phyloP scores from a whole-genome alignment of 208 protist genomes.

The Trypanosoma scelopori region DNA sequence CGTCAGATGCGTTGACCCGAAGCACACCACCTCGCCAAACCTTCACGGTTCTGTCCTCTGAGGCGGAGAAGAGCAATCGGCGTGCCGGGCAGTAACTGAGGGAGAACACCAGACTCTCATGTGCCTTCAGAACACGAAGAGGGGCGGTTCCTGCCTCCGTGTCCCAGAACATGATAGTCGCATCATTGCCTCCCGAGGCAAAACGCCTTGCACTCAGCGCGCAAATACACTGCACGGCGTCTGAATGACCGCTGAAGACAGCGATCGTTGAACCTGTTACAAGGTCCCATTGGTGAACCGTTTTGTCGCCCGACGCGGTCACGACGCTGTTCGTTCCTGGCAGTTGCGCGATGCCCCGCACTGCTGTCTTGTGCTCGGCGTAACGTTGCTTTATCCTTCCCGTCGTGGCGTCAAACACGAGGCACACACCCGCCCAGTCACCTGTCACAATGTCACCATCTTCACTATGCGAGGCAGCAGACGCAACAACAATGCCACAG shows the following conservation, averaged over 20 bases:
- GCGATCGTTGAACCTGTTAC: conserved; percentile 42
- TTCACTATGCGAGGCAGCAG: conserved; percentile 14
- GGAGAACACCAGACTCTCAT: conserved; percentile 74
- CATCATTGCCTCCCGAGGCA: conserved; percentile 69
- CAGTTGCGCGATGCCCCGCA: conserved; percentile 64
- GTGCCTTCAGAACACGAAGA: conserved; percentile 36
- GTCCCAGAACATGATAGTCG: conserved; percentile 56
- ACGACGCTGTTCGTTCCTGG: conserved; percentile 49
- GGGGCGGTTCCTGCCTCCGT: conserved; percentile 1
- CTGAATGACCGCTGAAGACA: conserved; percentile 53
- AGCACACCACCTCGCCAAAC: conserved; percentile 48
- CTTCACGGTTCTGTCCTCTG: conserved; percentile 87
- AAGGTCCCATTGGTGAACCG: conserved; percentile 70
- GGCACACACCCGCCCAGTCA: conserved; percentile 62
- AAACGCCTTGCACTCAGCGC: conserved; percentile 49
- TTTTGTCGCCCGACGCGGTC: conserved; percentile 81
- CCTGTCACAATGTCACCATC: conserved; percentile 68
- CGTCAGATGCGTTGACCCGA: not conserved
- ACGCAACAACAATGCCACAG: conserved; percentile 42
- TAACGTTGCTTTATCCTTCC: conserved; percentile 55
- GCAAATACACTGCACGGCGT: conserved; percentile 69
- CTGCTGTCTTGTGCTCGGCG: conserved; percentile 49
- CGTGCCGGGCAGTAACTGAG: conserved; percentile 45
- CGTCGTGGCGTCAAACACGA: conserved; percentile 64
- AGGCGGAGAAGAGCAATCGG: conserved; percentile 69